phyloP scores from a whole-genome alignment of 2,329 filamentous ascomycete genomes.

The Zopfia rhizophila region DNA sequence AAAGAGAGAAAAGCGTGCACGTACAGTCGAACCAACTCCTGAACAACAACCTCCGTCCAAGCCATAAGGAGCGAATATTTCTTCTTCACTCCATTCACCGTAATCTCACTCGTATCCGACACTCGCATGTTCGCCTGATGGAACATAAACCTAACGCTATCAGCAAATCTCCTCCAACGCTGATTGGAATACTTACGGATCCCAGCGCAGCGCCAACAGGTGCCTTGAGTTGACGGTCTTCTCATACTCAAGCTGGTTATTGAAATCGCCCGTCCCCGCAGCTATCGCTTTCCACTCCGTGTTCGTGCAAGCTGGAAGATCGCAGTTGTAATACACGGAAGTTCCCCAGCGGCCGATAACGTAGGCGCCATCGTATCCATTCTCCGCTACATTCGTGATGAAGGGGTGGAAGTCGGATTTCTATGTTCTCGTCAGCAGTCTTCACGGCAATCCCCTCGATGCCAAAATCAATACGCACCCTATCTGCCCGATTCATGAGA shows the following conservation, averaged over 20 bases:
- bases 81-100: constrained; percentile 57
- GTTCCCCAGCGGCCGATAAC: constrained; percentile 68
- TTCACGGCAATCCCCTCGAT: not conserved
- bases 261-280: constrained; percentile 60
- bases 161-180: not conserved
- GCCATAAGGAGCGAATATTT: constrained; percentile 63
- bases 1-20: constrained; percentile 3
- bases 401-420: constrained; percentile 61
- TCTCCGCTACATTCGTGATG: constrained; percentile 59
- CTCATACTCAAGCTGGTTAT: constrained; percentile 61
- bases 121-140: constrained; percentile 68
- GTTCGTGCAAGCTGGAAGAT: constrained; percentile 62
- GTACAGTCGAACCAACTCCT: constrained; percentile 61
- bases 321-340: constrained; percentile 71
- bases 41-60: constrained; percentile 65
- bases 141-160: constrained; percentile 63
- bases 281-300: constrained; percentile 69
- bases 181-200: constrained; percentile 39
- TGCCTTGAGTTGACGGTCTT: constrained; percentile 63
- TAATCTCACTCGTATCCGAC: constrained; percentile 55
- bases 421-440: constrained; percentile 4
- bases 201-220: constrained; percentile 63
- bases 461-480: constrained; percentile 1
- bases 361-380: constrained; percentile 65
- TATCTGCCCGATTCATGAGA: constrained; percentile 56